Conservation (phyloP, 192 early-diverging fungal genomes). For the Rhizophagus clarus region DNA sequence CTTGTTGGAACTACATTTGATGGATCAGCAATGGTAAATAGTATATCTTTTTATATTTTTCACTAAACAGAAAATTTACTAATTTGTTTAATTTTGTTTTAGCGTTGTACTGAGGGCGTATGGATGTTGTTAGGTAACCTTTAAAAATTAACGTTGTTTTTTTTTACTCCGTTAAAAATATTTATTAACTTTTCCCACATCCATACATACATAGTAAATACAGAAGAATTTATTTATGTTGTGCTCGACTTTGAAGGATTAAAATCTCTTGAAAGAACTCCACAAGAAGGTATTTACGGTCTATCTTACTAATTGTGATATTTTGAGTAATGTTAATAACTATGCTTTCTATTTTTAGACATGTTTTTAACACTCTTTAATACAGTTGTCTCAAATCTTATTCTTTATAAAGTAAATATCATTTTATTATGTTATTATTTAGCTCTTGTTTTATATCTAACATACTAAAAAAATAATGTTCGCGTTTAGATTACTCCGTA, state of each 20-base stretch:
- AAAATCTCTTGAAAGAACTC: constrained; percentile 21
- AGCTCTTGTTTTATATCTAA: too few relatives aligned
- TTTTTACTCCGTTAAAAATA: background rate
- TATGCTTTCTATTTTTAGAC: background rate
- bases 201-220: background rate
- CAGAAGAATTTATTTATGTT: constrained; percentile 21
- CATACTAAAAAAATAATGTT: too few relatives aligned
- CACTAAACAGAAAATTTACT: background rate
- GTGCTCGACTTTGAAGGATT: constrained; percentile 32
- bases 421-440: background rate
- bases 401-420: constrained; percentile 10
- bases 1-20: constrained; percentile 25
- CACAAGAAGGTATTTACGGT: constrained; percentile 12
- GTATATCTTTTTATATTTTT: background rate
- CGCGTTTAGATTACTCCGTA: too few relatives aligned
- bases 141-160: background rate
- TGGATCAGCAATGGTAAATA: constrained; percentile 29
- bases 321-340: background rate
- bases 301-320: background rate
- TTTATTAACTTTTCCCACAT: background rate
- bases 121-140: constrained; percentile 26
- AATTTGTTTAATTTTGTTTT: background rate
- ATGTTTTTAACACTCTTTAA: constrained; percentile 10
- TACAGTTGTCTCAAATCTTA: constrained; percentile 1
- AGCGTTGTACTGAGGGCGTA: constrained; percentile 35